Conservation (phyloP, 192 early-diverging fungal species). For the Mortierella claussenii region DNA sequence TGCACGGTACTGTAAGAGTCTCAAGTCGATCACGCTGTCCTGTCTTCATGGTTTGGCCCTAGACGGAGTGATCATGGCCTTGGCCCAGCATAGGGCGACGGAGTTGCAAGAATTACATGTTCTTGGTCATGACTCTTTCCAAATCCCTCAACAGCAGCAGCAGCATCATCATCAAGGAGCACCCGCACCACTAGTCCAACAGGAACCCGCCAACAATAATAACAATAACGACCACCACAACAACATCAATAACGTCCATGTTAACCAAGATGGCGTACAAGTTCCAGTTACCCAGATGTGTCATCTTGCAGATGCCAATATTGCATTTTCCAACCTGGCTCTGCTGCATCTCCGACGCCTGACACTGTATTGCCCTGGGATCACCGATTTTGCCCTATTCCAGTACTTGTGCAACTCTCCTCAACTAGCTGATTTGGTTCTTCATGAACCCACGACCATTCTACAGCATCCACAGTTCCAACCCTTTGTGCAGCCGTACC, state of each 20-base stretch:
- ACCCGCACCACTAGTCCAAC: slow-evolving; percentile 1
- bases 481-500: slow-evolving; percentile 21
- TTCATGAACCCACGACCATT: slow-evolving; percentile 42
- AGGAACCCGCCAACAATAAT: not conserved
- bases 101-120: slow-evolving; percentile 43
- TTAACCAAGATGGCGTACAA: not conserved
- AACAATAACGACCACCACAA: not conserved
- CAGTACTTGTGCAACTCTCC: slow-evolving; percentile 16
- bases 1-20: slow-evolving; percentile 26
- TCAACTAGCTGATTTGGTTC: slow-evolving; percentile 29
- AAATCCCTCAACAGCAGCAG: slow-evolving; percentile 8
- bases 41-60: slow-evolving; percentile 28
- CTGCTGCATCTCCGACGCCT: slow-evolving; percentile 24
- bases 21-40: slow-evolving; percentile 39
- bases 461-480: slow-evolving; percentile 40
- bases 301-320: slow-evolving; percentile 24
- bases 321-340: slow-evolving; percentile 16
- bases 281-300: slow-evolving; percentile 40
- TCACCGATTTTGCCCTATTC: slow-evolving; percentile 42
- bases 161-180: slow-evolving; percentile 10
- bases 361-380: slow-evolving; percentile 49
- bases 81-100: not conserved
- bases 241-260: slow-evolving; percentile 1
- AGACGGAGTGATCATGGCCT: slow-evolving; percentile 30
- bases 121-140: slow-evolving; percentile 40